A percentile compares a stretch with the other conserved stretches of the same genome.
These are phyloP conservation scores for Brassica napus DNA, from an alignment of 345 rosid species.

Conservation along the genomic window DNA sequence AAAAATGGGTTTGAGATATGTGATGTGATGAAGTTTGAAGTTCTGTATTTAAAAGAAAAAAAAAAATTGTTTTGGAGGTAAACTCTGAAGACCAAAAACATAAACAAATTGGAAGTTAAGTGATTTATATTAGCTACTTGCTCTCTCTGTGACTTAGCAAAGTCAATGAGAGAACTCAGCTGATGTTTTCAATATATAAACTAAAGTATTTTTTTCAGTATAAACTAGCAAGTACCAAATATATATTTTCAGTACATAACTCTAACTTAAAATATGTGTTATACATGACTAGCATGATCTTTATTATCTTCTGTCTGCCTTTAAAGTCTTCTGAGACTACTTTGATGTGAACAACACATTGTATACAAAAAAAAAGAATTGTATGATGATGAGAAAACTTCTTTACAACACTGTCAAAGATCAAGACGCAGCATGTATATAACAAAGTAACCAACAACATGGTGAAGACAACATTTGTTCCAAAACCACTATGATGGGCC, in stretches of 20 bases:
- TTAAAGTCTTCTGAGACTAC: not conserved
- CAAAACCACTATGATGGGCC: not conserved
- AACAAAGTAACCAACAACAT: not conserved
- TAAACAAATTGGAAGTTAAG: constrained; percentile 10
- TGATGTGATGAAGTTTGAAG: not conserved
- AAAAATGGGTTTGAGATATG: not conserved
- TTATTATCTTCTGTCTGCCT: not conserved
- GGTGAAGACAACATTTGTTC: not conserved
- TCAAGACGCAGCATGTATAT: constrained; percentile 8
- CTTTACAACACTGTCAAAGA: not conserved
- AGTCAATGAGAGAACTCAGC: not conserved
- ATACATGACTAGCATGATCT: constrained; percentile 5
- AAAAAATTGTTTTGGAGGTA: not conserved
- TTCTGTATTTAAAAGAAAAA: not conserved
- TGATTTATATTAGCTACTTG: constrained; percentile 26
- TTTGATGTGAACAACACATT: not conserved
- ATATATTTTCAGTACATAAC: not conserved
- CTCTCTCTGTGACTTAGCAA: constrained; percentile 6
- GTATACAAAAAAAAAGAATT: not conserved
- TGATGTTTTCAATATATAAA: not conserved
- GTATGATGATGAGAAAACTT: not conserved
- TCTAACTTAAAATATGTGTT: not conserved
- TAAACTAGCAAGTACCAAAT: no score
- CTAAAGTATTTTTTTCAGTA: no score
- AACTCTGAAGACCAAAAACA: constrained; percentile 5